These are phyloP conservation scores for Cnidoscolus chayamansa DNA, from an alignment of 441 rosid genomes.

Conservation along the genomic window DNA sequence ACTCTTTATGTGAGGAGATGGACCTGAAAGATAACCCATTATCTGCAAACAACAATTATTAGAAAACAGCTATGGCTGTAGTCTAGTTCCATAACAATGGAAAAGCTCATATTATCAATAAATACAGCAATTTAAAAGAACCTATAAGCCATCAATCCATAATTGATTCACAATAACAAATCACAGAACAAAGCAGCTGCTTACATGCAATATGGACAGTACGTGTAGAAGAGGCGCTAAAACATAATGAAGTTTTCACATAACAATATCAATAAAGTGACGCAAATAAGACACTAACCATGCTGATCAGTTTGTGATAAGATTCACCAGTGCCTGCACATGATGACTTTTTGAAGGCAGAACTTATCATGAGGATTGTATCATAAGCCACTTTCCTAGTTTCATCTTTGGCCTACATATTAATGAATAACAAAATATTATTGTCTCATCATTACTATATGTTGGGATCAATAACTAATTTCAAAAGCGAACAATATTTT, in stretches of 20 bases:
- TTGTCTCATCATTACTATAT: slow-evolving; percentile 9
- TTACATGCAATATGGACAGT: not conserved
- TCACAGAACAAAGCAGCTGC: not conserved
- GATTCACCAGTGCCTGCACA: slow-evolving; percentile 36
- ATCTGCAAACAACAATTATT: slow-evolving; percentile 48
- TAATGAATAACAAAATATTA: slow-evolving; percentile 7
- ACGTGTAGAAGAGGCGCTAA: not conserved
- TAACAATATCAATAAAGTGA: not conserved
- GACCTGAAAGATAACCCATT: slow-evolving; percentile 80
- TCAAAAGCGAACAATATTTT: not conserved
- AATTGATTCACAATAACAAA: not conserved
- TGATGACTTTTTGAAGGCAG: slow-evolving; percentile 45
- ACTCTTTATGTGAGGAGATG: slow-evolving; percentile 89
- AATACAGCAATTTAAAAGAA: slow-evolving; percentile 10
- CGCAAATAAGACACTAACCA: slow-evolving; percentile 47
- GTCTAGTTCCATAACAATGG: not conserved
- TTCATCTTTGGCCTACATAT: slow-evolving; percentile 71
- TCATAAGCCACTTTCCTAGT: slow-evolving; percentile 76
- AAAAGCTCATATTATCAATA: slow-evolving; percentile 8
- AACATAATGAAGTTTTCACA: not conserved
- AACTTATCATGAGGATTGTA: slow-evolving; percentile 53
- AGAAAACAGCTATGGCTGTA: slow-evolving; percentile 9
- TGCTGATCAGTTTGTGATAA: slow-evolving; percentile 58
- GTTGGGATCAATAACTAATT: not conserved
- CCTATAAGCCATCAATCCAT: not conserved